Evolutionary conservation across 2,329 filamentous ascomycete genomes (phyloP).

Genomic region (Fusarium denticulatum): DNA sequence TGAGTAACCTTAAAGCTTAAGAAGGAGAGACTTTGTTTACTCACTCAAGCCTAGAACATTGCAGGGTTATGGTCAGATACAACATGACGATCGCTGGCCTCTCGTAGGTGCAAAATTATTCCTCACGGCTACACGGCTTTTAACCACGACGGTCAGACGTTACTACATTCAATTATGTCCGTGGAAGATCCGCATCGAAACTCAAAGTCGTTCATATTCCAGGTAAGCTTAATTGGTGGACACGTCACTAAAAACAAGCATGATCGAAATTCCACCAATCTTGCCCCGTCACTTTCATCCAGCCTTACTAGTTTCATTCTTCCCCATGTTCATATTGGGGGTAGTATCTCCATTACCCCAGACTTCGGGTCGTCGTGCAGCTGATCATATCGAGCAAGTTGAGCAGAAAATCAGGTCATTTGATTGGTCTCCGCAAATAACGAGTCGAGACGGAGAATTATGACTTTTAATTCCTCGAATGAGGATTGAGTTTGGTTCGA

Average conservation of each 20-base stretch:
- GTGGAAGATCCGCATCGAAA: slow-evolving; percentile 3
- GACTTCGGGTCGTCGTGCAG: slow-evolving; percentile 14
- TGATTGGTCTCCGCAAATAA: slow-evolving; percentile 2
- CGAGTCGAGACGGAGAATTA: slow-evolving; percentile 19
- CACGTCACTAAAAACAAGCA: background rate
- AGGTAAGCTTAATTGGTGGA: slow-evolving; percentile 29
- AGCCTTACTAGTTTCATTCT: background rate
- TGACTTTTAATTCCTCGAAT: slow-evolving; percentile 29
- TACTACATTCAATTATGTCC: background rate
- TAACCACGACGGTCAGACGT: background rate
- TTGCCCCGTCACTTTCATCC: background rate
- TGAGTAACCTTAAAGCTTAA: background rate
- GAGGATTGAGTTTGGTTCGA: background rate
- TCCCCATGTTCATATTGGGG: background rate
- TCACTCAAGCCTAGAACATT: background rate
- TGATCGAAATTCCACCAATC: slow-evolving; percentile 23
- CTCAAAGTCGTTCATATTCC: background rate
- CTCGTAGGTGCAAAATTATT: slow-evolving; percentile 16
- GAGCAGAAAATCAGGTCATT: background rate
- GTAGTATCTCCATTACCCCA: slow-evolving; percentile 21
- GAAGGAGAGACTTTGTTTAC: background rate
- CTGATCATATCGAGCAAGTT: background rate
- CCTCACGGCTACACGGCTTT: background rate
- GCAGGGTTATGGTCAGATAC: background rate
- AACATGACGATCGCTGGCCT: background rate